phyloP scores from a whole-genome alignment of 441 rosid genomes.

The Arabidopsis hybrid region DNA sequence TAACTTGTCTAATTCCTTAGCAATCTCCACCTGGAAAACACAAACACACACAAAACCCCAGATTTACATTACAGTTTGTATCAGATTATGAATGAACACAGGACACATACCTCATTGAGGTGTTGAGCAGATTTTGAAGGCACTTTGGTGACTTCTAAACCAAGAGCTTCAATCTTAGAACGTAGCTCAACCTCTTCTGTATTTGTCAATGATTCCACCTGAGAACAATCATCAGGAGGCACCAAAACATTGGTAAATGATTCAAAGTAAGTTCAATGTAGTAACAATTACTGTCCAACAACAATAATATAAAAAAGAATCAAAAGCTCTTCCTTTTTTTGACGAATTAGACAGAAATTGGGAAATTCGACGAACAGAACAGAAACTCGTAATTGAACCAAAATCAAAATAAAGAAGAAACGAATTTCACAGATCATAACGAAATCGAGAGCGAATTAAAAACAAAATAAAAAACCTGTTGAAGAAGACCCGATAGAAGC shows the following conservation, averaged over 20 bases:
- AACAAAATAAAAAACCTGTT: constrained; percentile 49
- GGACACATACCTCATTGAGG: constrained; percentile 61
- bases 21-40: constrained; percentile 67
- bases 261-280: too few species aligned
- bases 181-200: constrained; percentile 85
- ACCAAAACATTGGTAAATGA: not conserved
- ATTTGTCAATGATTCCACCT: constrained; percentile 83
- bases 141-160: constrained; percentile 77
- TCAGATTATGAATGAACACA: not conserved
- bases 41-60: not conserved
- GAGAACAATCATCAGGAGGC: not conserved
- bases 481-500: constrained; percentile 74
- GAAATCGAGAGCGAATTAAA: constrained; percentile 1
- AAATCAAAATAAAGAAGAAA: not conserved
- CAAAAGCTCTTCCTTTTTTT: not conserved
- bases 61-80: not conserved
- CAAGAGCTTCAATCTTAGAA: constrained; percentile 86
- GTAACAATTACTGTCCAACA: too few species aligned
- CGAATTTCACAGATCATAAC: constrained; percentile 20
- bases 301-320: too few species aligned
- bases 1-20: constrained; percentile 79
- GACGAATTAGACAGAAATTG: not conserved
- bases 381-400: not conserved
- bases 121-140: constrained; percentile 61
- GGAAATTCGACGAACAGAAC: not conserved